A percentile compares a stretch with the other conserved stretches of the same genome.
Conservation (phyloP, 106 monocot genomes). For the Xerophyta viscosa region DNA sequence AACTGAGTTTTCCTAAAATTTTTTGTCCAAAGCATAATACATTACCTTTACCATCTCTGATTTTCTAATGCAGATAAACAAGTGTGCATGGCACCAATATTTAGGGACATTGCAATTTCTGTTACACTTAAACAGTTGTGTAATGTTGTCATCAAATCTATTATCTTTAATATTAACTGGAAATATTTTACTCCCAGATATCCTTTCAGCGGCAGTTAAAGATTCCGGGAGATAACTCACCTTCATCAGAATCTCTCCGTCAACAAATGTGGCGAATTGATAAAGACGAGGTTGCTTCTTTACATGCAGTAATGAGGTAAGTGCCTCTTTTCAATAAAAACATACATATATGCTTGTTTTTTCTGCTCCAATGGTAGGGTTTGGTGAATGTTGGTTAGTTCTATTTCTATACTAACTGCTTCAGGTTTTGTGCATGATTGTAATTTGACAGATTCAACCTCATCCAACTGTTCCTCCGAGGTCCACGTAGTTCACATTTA, state of each 20-base stretch:
- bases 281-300: constrained; percentile 83
- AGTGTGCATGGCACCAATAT: too few relatives aligned
- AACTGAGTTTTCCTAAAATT: too few relatives aligned
- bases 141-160: too few relatives aligned
- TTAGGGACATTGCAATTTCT: too few relatives aligned
- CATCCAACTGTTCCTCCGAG: constrained; percentile 67
- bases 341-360: too few relatives aligned
- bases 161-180: too few relatives aligned
- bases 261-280: constrained; percentile 75
- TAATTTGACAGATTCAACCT: constrained; percentile 56
- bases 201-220: constrained; percentile 59
- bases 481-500: constrained; percentile 38
- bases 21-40: too few relatives aligned
- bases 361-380: too few relatives aligned
- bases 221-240: constrained; percentile 49
- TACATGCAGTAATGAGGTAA: constrained; percentile 84
- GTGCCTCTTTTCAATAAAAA: neutral
- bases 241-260: constrained; percentile 27
- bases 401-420: neutral
- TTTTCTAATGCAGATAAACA: too few relatives aligned
- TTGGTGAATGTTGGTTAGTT: neutral
- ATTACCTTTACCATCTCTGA: too few relatives aligned
- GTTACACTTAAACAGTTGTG: too few relatives aligned
- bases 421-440: neutral
- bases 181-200: constrained; percentile 35